phyloP scores from a whole-genome alignment of 1,284 basidiomycete genomes.

The Leccinum proximum region DNA sequence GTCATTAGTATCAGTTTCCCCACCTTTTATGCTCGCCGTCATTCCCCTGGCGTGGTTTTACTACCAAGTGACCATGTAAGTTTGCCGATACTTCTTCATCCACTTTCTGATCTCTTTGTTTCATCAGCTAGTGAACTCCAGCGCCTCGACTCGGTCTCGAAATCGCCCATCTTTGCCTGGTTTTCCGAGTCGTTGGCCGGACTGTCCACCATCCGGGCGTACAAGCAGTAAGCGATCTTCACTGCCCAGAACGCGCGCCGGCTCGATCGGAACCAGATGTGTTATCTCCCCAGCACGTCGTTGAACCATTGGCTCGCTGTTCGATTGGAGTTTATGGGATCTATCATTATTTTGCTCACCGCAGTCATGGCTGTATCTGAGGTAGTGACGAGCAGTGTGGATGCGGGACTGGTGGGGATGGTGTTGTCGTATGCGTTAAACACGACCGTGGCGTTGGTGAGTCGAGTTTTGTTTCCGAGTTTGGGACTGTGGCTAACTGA shows the following conservation, averaged over 20 bases:
- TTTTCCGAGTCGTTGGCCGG: slow-evolving; percentile 88
- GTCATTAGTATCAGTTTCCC: slow-evolving; percentile 81
- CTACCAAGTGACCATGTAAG: slow-evolving; percentile 69
- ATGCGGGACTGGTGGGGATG: slow-evolving; percentile 91
- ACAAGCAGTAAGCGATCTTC: slow-evolving; percentile 73
- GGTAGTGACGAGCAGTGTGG: slow-evolving; percentile 70
- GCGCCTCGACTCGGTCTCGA: slow-evolving; percentile 87
- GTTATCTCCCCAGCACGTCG: slow-evolving; percentile 69
- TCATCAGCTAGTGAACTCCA: slow-evolving; percentile 85
- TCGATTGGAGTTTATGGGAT: slow-evolving; percentile 82
- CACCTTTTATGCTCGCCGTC: slow-evolving; percentile 77
- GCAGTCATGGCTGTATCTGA: slow-evolving; percentile 69
- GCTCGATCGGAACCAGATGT: slow-evolving; percentile 83
- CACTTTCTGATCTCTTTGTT: slow-evolving; percentile 1
- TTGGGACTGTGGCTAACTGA: not conserved
- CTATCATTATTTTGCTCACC: slow-evolving; percentile 76
- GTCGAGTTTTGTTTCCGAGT: slow-evolving; percentile 15
- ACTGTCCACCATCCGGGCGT: slow-evolving; percentile 84
- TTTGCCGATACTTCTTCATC: slow-evolving; percentile 2
- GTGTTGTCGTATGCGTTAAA: slow-evolving; percentile 86
- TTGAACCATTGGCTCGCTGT: slow-evolving; percentile 84
- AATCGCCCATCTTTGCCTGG: slow-evolving; percentile 91
- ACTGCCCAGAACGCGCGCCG: slow-evolving; percentile 75
- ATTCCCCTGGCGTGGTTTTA: slow-evolving; percentile 79
- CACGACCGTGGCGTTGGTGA: slow-evolving; percentile 70